Evolutionary conservation across 768 basidiomycete species (phyloP).

Genomic region (Tulasnella sp.): DNA sequence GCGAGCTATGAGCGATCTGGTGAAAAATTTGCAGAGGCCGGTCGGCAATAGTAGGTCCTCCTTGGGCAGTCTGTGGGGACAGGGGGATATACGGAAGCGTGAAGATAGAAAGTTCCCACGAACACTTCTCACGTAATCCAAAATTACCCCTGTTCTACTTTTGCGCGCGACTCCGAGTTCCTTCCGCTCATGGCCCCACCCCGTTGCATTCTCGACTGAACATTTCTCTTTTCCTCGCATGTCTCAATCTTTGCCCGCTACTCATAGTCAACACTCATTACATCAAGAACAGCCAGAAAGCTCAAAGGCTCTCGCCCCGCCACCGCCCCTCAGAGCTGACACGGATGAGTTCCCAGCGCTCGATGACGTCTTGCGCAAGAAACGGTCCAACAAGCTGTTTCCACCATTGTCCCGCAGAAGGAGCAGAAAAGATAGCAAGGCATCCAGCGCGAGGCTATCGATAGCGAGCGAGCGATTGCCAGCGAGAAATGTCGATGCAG

Average conservation of each 20-base stretch:
- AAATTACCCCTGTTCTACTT: neutral
- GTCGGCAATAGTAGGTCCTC: too few species aligned
- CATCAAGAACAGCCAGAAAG: neutral
- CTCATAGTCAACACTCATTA: neutral
- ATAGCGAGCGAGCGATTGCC: conserved; percentile 29
- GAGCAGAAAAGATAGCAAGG: neutral
- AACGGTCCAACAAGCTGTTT: conserved; percentile 1
- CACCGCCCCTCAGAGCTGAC: conserved; percentile 11
- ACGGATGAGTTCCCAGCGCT: neutral
- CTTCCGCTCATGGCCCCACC: conserved; percentile 9
- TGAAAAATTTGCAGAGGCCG: too few species aligned
- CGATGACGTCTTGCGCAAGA: conserved; percentile 12
- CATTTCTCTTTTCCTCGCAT: neutral
- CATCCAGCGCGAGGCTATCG: neutral
- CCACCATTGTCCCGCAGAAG: neutral
- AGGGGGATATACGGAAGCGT: neutral
- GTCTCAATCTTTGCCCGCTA: neutral
- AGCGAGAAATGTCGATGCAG: neutral
- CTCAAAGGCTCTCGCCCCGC: neutral
- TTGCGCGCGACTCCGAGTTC: neutral
- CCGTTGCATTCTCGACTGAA: neutral
- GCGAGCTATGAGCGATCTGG: too few species aligned
- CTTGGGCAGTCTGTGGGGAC: too few species aligned
- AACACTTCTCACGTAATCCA: neutral
- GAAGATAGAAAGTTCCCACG: neutral